Evolutionary conservation across 2,329 filamentous ascomycete species (phyloP).

Genomic region (Aspergillus ibericus): DNA sequence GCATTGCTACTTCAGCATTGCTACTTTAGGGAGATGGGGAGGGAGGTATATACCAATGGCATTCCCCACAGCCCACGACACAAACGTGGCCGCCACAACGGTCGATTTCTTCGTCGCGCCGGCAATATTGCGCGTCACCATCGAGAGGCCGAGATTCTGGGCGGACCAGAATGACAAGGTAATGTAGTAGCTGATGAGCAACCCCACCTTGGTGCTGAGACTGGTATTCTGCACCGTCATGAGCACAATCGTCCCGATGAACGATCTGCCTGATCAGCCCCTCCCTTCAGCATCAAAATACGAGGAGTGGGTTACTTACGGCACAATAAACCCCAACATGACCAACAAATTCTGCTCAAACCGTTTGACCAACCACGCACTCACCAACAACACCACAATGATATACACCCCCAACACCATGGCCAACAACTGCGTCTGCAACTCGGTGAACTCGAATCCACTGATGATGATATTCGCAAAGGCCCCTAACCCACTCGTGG

Average conservation of each 20-base stretch:
- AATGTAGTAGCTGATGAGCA: conserved; percentile 74
- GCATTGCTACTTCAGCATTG: background rate
- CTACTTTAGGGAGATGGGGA: background rate
- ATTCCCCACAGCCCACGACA: conserved; percentile 69
- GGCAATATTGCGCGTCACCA: conserved; percentile 69
- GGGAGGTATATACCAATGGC: conserved; percentile 52
- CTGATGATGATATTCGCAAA: conserved; percentile 75
- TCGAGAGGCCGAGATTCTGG: conserved; percentile 64
- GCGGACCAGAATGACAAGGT: conserved; percentile 76
- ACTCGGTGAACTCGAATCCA: conserved; percentile 62
- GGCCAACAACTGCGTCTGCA: conserved; percentile 70
- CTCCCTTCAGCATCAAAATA: too few relatives aligned
- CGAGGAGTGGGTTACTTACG: too few relatives aligned
- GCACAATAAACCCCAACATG: conserved; percentile 66
- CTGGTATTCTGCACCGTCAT: conserved; percentile 65
- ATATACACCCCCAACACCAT: conserved; percentile 74
- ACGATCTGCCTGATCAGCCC: conserved; percentile 58
- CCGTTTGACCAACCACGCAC: conserved; percentile 67
- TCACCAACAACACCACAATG: conserved; percentile 66
- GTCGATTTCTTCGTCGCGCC: conserved; percentile 73
- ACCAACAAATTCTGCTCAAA: conserved; percentile 67
- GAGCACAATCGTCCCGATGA: conserved; percentile 69
- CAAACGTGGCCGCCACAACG: conserved; percentile 68
- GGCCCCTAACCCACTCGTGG: conserved; percentile 69
- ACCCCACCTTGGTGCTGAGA: conserved; percentile 61